Evolutionary conservation across 352 stramenopile genomes (phyloP), one percentile per base, ranked within the genome.

Genomic region (Phytophthora vignae): DNA sequence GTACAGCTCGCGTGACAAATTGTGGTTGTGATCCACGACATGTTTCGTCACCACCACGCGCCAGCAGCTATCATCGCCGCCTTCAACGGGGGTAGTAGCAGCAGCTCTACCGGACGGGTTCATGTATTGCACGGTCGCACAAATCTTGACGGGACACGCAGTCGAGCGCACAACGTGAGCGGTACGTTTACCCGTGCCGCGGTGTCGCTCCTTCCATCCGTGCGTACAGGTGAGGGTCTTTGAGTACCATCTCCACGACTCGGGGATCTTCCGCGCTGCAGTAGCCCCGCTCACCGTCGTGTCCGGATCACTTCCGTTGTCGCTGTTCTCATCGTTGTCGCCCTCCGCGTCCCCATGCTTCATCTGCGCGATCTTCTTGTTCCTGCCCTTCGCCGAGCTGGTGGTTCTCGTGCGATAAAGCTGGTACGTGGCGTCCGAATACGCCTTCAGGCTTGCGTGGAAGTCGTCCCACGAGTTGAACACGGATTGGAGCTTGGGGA

Each of bases 211-310:
- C 50, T 94, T 94, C 87, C 87, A 94, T n/a, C 87, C 87, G 67
- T 94, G 87, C 0, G 87, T 94, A 19, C 87, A 94, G 46, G 83
- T 93, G 8, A 94, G 59, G 0, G 87, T 94, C 64, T 94, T 94
- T 0, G 85, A 93, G 55, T 94, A 94, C 87, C 87, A 94, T 67
- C 85, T 83, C 85, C 79, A 94, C 8, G 82, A 69, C 36, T 90
- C 83, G 0, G 87, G 87, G 7, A 94, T 94, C 48, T 77, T 67
- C 4, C 77, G 67, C 17, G 80, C 66, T 15, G 68, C 55, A 4
- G 27, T 63, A 17, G 49, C 61, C 69, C 12, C 56, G 27, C 12
- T 74, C 46, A 67, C 58, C n/a, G 10, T 17, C 2, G 21, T 29
- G 3, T 76, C 72, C 19, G 52, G 40, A 55, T 81, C 60, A 52